These are phyloP conservation scores for Leccinum disarticulatum DNA, from an alignment of 768 basidiomycete genomes.

Conservation along the genomic window DNA sequence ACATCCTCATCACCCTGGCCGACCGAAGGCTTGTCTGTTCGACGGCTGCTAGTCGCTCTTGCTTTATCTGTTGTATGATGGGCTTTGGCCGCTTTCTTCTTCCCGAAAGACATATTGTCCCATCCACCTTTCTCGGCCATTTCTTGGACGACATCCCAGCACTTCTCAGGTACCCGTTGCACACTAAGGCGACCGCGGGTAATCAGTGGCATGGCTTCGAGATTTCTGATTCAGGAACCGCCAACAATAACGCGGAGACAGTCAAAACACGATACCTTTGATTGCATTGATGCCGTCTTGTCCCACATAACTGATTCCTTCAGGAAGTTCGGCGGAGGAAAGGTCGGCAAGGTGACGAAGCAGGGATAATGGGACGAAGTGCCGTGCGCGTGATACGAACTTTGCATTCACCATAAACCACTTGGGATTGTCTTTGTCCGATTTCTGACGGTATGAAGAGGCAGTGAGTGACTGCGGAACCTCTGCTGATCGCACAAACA, in stretches of 20 bases:
- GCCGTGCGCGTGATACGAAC: conserved; percentile 59
- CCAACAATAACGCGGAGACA: neutral
- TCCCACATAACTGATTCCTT: conserved; percentile 66
- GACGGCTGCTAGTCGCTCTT: neutral
- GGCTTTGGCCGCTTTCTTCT: conserved; percentile 29
- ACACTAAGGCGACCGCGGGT: conserved; percentile 84
- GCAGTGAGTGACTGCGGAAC: conserved; percentile 1
- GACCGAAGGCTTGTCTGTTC: neutral
- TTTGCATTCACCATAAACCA: conserved; percentile 93
- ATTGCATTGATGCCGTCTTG: conserved; percentile 59
- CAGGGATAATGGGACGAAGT: conserved; percentile 79
- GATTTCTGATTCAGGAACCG: conserved; percentile 8
- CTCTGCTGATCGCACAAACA: conserved; percentile 1
- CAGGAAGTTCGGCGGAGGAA: conserved; percentile 40
- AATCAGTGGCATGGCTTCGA: conserved; percentile 73
- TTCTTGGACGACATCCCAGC: conserved; percentile 60
- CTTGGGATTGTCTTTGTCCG: conserved; percentile 68
- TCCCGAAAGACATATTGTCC: conserved; percentile 51
- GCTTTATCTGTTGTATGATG: neutral
- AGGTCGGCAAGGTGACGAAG: conserved; percentile 61
- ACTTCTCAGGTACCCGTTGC: conserved; percentile 66
- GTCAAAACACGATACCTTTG: conserved; percentile 46
- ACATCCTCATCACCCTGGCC: conserved; percentile 1
- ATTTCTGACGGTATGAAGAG: conserved; percentile 53
- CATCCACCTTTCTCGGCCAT: conserved; percentile 80